Base-by-base conservation (phyloP, 805 yeast species). In the Candida insectorum region DNA sequence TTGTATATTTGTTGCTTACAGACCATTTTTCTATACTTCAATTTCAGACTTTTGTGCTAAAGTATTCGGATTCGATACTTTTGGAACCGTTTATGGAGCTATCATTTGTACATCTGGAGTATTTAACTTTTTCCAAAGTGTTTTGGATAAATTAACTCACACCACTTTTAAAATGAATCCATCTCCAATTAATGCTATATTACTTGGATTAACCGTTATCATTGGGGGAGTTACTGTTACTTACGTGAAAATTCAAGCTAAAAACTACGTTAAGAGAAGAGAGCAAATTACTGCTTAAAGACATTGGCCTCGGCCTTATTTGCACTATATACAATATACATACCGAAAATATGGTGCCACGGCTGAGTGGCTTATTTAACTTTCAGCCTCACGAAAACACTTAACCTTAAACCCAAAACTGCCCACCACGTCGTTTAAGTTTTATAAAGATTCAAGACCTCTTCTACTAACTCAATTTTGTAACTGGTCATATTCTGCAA, bases 1-100 rank as follows among this genome's bases (percentile, higher is more conserved):
- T 19, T 48, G 65, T 24, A 32, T 74, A 13, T 75, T 75, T 49
- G 79, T 73, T 23, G 65, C 62, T 23, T 75, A 69, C 58, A 63
- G 81, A 51, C 81, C 80, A 23, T 73, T 75, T 44, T 75, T 73
- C 54, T 75, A 75, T 49, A 74, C 81, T n/a, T 62, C 77, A 2
- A 58, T 75, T 24, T 68, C 76, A 3, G 81, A 75, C 48, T 71
- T 65, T 48, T 75, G 80, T 47, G 79, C 83, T 17, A 79, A 79
- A 51, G 79, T 73, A 30, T 79, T 77, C 51, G 82, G 83, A 1
- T 69, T 72, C 43, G 79, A 75, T 46, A 73, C 81, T 8, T 73
- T 75, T 50, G 81, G 83, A 24, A 71, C 77, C 1, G 69, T 75
- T 18, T 75, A 75, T 45, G 80, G 80, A n/a, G 54, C 75, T 13